Base-by-base conservation (phyloP, 2,329 filamentous ascomycete genomes). In the Aureobasidium sp. region DNA sequence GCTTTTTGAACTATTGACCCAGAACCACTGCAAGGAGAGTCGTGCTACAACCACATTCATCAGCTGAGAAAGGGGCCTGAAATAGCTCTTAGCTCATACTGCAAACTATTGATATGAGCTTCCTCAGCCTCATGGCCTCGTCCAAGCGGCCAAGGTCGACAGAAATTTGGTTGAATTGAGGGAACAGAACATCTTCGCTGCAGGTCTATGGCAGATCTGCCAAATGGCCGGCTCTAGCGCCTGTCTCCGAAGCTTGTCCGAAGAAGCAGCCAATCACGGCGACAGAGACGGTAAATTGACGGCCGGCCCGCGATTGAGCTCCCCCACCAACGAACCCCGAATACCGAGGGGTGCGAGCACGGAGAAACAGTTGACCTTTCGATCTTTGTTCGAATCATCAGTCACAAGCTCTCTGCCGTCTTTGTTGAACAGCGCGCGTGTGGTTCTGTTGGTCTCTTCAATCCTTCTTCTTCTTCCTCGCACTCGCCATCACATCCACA, bases 291-390 rank as follows among this genome's bases (percentile, higher is more conserved):
- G 50, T 54, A 24, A 54, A 54, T 54, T 54, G 37, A 54, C 40
- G 31, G 19, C 31, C 31, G 37, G 31, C 15, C 50, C 50, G 50
- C 35, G 37, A 42, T 29, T 37, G 37, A 54, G 50, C 50, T 54
- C 40, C 53, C 53, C 53, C 53, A 57, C 53, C 53, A 57, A 57
- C 24, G 12, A 27, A 54, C 52, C 52, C 52, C 52, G 52, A 40
- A 54, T 22, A 54, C 53, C 53, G 53, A 57, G 53, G 39, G 40
- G 27, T 48, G 27, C 35, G 19, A 53, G 24, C 37, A 57, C 53
- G 53, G 40, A 57, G 40, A 31, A 33, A 57, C 39, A 45, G 39
- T 44, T 45, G 39, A 44, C 39, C 35, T 37, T 57, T 33, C n/a
- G 15, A 27, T 35, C 8, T 54, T n/a, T 44, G 39, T 33, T 33